Evolutionary conservation across 2,329 filamentous ascomycete genomes (phyloP), one percentile per base, ranked within the genome.

Genomic region (Canariomyces notabilis): DNA sequence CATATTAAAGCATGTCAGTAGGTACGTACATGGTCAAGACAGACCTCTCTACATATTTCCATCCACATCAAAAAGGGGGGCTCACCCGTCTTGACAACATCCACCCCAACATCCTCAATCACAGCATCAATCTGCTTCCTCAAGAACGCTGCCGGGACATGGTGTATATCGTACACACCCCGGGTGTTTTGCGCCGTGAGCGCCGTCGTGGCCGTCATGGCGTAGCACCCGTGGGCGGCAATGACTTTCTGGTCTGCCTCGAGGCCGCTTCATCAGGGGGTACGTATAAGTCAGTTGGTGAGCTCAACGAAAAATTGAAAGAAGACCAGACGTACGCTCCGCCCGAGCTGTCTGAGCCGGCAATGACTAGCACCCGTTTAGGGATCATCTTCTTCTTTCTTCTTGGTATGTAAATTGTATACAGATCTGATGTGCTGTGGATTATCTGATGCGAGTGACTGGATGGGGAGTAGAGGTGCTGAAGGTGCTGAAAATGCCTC

Each of bases 201-300:
- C 16, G 91, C 91, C 12, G 91, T 94, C 8, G 91, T 96, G 18
- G 90, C 89, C 41, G 91, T 96, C 82, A 96, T 94, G 49, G 89
- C 89, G 74, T 97, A 97, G 69, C 87, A 93, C 49, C 85, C 83
- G 77, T 97, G 89, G 15, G 87, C 88, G 36, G 89, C 86, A 50
- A 95, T 85, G 51, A 95, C 89, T 65, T 95, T 95, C 63, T 97
- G 90, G 64, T 97, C 91, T 32, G 91, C 93, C 67, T 98, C 91
- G 26, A 98, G 80, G 42, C 91, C 93, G 46, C 90, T 95, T 59
- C 14, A 23, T 19, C n/a, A 26, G 47, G 23, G 16, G 33, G 26
- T 20, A 8, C 8, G 37, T 47, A 38, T 47, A 42, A 47, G 44
- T 42, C 19, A 15, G 32, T 11, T 36, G 20, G 29, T 21, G 7